These are phyloP conservation scores for Brasenia schreberi DNA, from an alignment of 164 flowering plant genomes.

Conservation along the genomic window DNA sequence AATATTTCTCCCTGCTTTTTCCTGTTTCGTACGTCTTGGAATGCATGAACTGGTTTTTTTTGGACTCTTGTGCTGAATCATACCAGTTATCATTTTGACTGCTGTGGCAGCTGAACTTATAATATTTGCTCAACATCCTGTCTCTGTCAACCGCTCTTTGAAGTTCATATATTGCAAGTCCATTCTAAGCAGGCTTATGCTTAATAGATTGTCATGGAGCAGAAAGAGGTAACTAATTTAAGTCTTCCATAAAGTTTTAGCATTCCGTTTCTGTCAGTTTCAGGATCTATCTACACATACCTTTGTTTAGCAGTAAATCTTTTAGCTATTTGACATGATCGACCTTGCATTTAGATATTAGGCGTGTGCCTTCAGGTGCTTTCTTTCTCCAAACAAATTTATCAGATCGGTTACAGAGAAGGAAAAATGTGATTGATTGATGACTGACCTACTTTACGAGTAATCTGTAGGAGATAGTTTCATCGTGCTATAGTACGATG, in stretches of 20 bases:
- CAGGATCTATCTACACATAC: too few species aligned
- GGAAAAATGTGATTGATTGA: too few species aligned
- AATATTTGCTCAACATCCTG: neutral
- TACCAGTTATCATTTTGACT: neutral
- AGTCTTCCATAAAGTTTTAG: neutral
- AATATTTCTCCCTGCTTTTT: neutral
- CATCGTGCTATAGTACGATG: too few species aligned
- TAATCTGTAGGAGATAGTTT: too few species aligned
- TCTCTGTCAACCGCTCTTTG: neutral
- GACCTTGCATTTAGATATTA: too few species aligned
- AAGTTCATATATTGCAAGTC: neutral
- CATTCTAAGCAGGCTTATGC: neutral
- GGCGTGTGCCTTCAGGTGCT: too few species aligned
- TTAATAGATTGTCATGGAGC: neutral
- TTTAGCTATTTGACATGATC: too few species aligned
- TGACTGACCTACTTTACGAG: too few species aligned
- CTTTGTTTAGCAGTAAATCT: too few species aligned
- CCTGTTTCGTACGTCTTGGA: neutral
- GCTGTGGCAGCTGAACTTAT: neutral
- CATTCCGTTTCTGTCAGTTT: too few species aligned
- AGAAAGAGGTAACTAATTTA: neutral
- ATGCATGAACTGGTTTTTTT: neutral
- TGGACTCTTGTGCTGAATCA: neutral
- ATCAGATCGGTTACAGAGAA: too few species aligned
- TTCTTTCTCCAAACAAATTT: too few species aligned